Conservation (phyloP, 1,139 yeast genomes). For the Hyphopichia khmerensis region DNA sequence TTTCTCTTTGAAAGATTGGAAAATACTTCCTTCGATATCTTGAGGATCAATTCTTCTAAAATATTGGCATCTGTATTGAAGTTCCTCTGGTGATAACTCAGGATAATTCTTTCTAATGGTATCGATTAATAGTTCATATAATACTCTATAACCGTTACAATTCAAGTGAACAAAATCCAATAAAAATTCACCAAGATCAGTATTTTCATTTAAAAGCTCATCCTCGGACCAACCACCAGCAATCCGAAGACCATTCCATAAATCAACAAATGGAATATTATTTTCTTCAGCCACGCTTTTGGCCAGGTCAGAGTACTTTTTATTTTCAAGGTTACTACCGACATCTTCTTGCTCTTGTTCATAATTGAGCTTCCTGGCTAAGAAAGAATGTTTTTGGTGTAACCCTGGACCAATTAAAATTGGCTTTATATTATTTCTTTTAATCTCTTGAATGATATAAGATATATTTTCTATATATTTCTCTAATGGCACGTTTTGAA, state of each 20-base stretch:
- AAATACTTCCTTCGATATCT: constrained; percentile 8
- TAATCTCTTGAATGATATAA: constrained; percentile 37
- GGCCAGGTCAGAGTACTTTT: constrained; percentile 51
- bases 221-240: constrained; percentile 17
- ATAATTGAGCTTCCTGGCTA: not conserved
- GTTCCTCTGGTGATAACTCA: constrained; percentile 37
- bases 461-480: constrained; percentile 48
- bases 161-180: constrained; percentile 71
- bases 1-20: constrained; percentile 6
- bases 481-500: constrained; percentile 55
- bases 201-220: constrained; percentile 13
- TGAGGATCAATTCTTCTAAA: constrained; percentile 33
- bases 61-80: constrained; percentile 30
- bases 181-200: constrained; percentile 17
- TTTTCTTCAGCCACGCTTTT: constrained; percentile 42
- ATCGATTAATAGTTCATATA: constrained; percentile 42
- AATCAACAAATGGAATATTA: constrained; percentile 52
- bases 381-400: constrained; percentile 22
- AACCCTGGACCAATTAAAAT: constrained; percentile 67
- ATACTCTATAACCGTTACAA: constrained; percentile 55
- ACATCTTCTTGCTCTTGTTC: not conserved
- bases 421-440: constrained; percentile 40
- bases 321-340: constrained; percentile 24
- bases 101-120: constrained; percentile 47
- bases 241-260: constrained; percentile 45